These are phyloP conservation scores for Geranomyces michiganensis DNA, from an alignment of 192 early-diverging fungal genomes.

Conservation along the genomic window DNA sequence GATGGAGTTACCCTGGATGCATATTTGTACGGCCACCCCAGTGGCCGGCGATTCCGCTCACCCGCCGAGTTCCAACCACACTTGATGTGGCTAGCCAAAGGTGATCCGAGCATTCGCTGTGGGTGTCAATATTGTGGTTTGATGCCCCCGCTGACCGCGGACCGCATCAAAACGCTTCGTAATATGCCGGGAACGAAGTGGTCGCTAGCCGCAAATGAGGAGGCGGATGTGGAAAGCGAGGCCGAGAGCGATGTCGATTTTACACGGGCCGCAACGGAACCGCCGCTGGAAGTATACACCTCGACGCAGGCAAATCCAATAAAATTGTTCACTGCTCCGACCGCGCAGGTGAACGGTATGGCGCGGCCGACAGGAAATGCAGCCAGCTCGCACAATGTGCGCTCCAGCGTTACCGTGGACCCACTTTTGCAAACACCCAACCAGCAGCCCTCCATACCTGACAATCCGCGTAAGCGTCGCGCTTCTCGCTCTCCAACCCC, in stretches of 20 bases:
- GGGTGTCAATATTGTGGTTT: background rate
- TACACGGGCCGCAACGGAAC: background rate
- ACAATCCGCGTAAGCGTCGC: too few species aligned
- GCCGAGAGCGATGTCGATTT: background rate
- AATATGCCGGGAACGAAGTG: too few species aligned
- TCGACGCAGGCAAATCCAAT: too few species aligned
- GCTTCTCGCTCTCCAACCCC: too few species aligned
- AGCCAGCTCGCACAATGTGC: too few species aligned
- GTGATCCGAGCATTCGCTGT: background rate
- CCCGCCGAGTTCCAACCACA: slow-evolving; percentile 13
- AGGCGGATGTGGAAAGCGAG: background rate
- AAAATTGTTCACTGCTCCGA: too few species aligned
- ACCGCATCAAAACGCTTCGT: too few species aligned
- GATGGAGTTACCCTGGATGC: background rate
- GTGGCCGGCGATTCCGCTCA: slow-evolving; percentile 6
- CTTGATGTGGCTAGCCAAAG: slow-evolving; percentile 6
- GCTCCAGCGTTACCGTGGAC: too few species aligned
- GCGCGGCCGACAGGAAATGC: too few species aligned
- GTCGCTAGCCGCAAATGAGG: background rate
- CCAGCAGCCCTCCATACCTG: too few species aligned
- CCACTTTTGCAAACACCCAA: too few species aligned
- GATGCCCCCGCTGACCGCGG: background rate
- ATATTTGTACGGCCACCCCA: slow-evolving; percentile 20
- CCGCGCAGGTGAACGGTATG: too few species aligned
- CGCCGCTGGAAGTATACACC: background rate